phyloP scores from a whole-genome alignment of 257 asterid genomes.

The Dorcoceras hygrometricum region DNA sequence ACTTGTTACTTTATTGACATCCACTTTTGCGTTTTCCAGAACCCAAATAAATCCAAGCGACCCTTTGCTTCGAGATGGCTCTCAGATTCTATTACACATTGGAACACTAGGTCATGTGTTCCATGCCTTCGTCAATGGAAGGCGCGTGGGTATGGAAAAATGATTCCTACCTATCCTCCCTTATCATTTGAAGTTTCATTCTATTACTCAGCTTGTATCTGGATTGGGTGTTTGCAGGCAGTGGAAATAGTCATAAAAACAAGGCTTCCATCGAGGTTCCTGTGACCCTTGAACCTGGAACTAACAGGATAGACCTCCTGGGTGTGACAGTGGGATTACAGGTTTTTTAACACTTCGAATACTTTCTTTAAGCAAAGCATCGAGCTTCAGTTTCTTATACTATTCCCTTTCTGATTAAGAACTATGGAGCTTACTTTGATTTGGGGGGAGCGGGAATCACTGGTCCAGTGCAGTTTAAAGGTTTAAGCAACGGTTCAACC shows the following conservation, averaged over 20 bases:
- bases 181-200: not conserved
- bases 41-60: not conserved
- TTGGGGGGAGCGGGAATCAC: not conserved
- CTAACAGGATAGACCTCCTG: not conserved
- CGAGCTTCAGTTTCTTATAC: no score
- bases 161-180: not conserved
- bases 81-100: not conserved
- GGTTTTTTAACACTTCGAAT: not conserved
- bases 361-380: not conserved
- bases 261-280: conserved; percentile 3
- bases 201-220: not conserved
- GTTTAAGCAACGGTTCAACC: conserved; percentile 2
- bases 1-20: not conserved
- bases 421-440: not conserved
- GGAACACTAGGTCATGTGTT: not conserved
- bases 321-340: not conserved
- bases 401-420: not conserved
- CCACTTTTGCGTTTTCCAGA: not conserved
- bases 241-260: not conserved
- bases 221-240: not conserved
- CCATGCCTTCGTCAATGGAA: not conserved
- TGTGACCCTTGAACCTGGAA: not conserved
- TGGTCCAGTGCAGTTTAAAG: not conserved
- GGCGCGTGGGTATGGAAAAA: not conserved
- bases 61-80: not conserved